These are phyloP conservation scores for Carex sylvatica DNA, from an alignment of 202 grass and related monocot genomes.

Conservation along the genomic window DNA sequence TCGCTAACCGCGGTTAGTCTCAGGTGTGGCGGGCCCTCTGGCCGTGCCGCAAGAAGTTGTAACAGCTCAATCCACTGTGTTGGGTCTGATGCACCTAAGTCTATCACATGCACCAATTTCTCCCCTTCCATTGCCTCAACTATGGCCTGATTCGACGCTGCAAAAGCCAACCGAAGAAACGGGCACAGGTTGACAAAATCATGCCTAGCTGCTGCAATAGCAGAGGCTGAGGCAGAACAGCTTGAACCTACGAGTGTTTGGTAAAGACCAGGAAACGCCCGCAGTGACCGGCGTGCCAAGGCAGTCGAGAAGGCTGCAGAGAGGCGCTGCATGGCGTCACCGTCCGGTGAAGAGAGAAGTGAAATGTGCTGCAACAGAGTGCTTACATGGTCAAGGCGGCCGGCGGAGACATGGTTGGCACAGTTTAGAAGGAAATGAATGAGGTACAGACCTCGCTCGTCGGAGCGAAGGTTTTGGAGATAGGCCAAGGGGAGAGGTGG, in stretches of 20 bases:
- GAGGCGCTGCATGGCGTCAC: slow-evolving; percentile 93
- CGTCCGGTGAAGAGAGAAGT: slow-evolving; percentile 46
- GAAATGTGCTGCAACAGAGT: slow-evolving; percentile 68
- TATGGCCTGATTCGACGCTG: slow-evolving; percentile 65
- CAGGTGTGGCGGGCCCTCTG: slow-evolving; percentile 74
- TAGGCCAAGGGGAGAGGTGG: slow-evolving; percentile 28
- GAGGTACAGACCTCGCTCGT: slow-evolving; percentile 81
- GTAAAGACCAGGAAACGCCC: slow-evolving; percentile 61
- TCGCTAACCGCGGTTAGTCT: slow-evolving; percentile 62
- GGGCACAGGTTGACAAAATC: slow-evolving; percentile 86
- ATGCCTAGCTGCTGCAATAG: slow-evolving; percentile 40
- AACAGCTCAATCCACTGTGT: slow-evolving; percentile 69
- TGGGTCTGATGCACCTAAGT: slow-evolving; percentile 65
- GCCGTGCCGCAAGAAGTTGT: slow-evolving; percentile 53
- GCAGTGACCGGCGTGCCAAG: slow-evolving; percentile 67
- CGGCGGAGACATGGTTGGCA: slow-evolving; percentile 40
- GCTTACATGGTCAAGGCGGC: slow-evolving; percentile 56
- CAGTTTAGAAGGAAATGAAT: slow-evolving; percentile 92
- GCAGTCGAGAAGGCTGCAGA: slow-evolving; percentile 55
- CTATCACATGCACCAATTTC: slow-evolving; percentile 78
- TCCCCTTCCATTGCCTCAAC: slow-evolving; percentile 83
- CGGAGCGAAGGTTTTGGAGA: slow-evolving; percentile 61
- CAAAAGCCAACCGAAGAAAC: slow-evolving; percentile 69
- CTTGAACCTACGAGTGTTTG: slow-evolving; percentile 42
- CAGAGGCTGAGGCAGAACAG: neutral